Evolutionary conservation across 2,329 filamentous ascomycete species (phyloP).

Genomic region (Myriosclerotinia duriaeana): DNA sequence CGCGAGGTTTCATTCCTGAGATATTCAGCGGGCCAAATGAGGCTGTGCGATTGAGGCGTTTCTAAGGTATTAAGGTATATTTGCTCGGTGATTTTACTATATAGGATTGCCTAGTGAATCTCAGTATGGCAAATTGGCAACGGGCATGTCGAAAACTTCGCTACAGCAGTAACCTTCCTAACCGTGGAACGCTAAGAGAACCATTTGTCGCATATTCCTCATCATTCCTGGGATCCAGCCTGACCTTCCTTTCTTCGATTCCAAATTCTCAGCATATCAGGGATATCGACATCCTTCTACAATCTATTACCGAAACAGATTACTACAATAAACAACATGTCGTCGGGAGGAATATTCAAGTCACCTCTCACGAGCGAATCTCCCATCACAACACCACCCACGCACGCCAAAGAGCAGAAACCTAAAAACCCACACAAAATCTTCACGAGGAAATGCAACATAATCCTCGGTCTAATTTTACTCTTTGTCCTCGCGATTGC

Average conservation of each 20-base stretch:
- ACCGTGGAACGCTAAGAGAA: neutral
- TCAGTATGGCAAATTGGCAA: neutral
- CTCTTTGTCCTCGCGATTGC: slow-evolving; percentile 19
- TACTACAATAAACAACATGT: slow-evolving; percentile 12
- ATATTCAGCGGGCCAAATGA: neutral
- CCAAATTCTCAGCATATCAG: neutral
- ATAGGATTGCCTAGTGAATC: slow-evolving; percentile 12
- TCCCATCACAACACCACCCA: neutral
- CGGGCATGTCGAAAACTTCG: neutral
- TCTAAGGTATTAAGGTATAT: neutral
- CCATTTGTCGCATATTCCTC: neutral
- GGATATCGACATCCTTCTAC: neutral
- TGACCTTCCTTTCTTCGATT: neutral
- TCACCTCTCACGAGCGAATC: slow-evolving; percentile 17
- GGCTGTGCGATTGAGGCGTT: neutral
- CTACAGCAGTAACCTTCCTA: neutral
- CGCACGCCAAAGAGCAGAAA: slow-evolving; percentile 1
- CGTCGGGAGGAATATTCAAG: slow-evolving; percentile 22
- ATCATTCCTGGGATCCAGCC: neutral
- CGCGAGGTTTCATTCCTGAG: neutral
- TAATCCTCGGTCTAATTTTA: slow-evolving; percentile 20
- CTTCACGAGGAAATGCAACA: slow-evolving; percentile 24
- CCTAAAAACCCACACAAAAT: slow-evolving; percentile 18
- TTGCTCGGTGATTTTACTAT: slow-evolving; percentile 5
- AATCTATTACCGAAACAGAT: neutral